phyloP scores from a whole-genome alignment of 768 basidiomycete genomes.

The Brasilioporus rufonigricans region DNA sequence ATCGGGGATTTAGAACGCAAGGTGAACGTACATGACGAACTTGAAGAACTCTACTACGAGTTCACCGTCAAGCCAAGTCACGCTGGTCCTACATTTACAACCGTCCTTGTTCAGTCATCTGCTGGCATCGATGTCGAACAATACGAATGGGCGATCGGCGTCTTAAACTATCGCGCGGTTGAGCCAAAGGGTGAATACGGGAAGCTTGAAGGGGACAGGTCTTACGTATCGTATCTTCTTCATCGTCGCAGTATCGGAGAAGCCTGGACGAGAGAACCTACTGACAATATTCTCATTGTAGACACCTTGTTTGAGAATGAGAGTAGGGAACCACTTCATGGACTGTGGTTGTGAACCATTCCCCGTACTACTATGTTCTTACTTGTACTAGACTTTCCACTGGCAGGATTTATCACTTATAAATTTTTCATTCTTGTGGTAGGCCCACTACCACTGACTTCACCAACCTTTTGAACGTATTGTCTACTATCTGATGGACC shows the following conservation, averaged over 20 bases:
- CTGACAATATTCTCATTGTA: background rate
- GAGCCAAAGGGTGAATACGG: conserved; percentile 10
- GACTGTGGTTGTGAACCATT: background rate
- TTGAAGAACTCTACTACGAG: background rate
- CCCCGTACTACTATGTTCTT: background rate
- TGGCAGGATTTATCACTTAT: too few species aligned
- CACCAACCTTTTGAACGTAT: too few species aligned
- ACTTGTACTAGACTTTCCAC: too few species aligned
- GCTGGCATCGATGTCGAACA: background rate
- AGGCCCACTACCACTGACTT: too few species aligned
- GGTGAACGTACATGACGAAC: background rate
- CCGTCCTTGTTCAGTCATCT: background rate
- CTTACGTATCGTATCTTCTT: conserved; percentile 16
- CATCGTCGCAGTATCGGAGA: background rate
- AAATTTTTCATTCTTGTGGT: too few species aligned
- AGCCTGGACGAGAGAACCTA: conserved; percentile 12
- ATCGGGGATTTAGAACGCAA: background rate
- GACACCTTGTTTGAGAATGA: background rate
- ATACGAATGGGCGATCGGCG: conserved; percentile 13
- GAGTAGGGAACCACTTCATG: background rate
- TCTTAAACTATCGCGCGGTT: conserved; percentile 12
- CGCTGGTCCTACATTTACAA: conserved; percentile 3
- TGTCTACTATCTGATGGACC: too few species aligned
- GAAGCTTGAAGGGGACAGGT: conserved; percentile 7
- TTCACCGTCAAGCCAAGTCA: background rate